These are phyloP conservation scores for Domatiomyces catenatus DNA, from an alignment of 2,329 filamentous ascomycete species.

Conservation along the genomic window DNA sequence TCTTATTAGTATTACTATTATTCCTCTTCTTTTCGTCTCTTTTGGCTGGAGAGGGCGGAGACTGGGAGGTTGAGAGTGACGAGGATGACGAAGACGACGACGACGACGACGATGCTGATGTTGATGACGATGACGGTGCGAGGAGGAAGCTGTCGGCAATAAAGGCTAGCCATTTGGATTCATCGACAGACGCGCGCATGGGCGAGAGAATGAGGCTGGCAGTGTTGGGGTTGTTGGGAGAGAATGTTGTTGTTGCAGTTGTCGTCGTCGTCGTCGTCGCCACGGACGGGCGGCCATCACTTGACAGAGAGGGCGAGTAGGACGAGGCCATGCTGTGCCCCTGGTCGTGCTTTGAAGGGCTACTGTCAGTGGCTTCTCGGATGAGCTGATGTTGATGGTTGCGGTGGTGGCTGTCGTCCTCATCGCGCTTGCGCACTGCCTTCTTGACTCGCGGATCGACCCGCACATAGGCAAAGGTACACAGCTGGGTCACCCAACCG, in stretches of 20 bases:
- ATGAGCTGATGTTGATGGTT: not conserved
- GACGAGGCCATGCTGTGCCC: slow-evolving; percentile 3
- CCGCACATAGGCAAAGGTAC: slow-evolving; percentile 79
- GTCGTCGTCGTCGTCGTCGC: slow-evolving; percentile 13
- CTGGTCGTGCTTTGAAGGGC: not conserved
- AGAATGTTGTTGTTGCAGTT: slow-evolving; percentile 9
- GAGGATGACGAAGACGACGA: slow-evolving; percentile 1
- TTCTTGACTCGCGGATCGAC: slow-evolving; percentile 70
- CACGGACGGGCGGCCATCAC: slow-evolving; percentile 12
- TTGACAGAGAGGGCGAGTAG: slow-evolving; percentile 10
- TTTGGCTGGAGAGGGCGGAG: not conserved
- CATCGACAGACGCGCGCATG: slow-evolving; percentile 60
- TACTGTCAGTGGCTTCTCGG: too few relatives aligned
- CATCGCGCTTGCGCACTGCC: slow-evolving; percentile 52
- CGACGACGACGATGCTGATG: slow-evolving; percentile 7
- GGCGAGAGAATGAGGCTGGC: slow-evolving; percentile 54
- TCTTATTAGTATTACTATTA: not conserved
- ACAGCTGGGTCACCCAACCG: slow-evolving; percentile 85
- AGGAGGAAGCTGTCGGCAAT: slow-evolving; percentile 21
- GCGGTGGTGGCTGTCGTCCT: slow-evolving; percentile 8
- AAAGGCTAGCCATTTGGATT: slow-evolving; percentile 52
- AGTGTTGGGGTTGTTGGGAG: slow-evolving; percentile 11
- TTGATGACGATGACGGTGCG: slow-evolving; percentile 21
- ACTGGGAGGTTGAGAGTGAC: not conserved
- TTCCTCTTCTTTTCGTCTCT: not conserved